Evolutionary conservation across 2,329 filamentous ascomycete species (phyloP), one percentile per base, ranked within the genome.

Genomic region (Pyrenochaeta sp.): DNA sequence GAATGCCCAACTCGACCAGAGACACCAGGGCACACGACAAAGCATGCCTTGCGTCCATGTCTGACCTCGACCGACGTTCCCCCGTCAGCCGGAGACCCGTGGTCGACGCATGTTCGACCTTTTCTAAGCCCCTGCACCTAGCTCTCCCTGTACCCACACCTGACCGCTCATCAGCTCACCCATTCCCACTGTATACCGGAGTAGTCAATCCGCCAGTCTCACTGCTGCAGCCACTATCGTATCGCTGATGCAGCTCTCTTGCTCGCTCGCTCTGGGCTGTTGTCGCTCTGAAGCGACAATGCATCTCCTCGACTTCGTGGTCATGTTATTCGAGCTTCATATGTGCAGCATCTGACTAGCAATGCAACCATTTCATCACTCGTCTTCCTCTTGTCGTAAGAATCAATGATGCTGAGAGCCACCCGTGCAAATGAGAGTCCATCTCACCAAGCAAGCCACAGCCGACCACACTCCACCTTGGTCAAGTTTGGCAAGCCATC

Each of bases 61-160:
- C 30, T 54, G 22, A 56, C 59, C 39, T 8, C 5, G 9, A 27
- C 24, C 22, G 4, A 27, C 5, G 7, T 15, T 3, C 39, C 2
- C 25, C 32, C n/a, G 28, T 50, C 50, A 55, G 46, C 45, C 50
- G 30, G 28, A 51, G 36, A 42, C n/a, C 19, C 25, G 37, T 37
- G 27, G 24, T 44, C 19, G 46, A 56, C 58, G 55, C 65, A 62
- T 66, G 56, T 62, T 61, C 54, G 52, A 63, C 59, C 56, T 42
- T 56, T 54, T 53, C 58, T 40, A 50, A 44, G 52, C 57, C 39
- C 54, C 64, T 64, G 65, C 65, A 61, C 55, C 63, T 67, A 64
- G 51, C 36, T 36, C 30, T 60, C 19, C 19, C 19, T 45, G 50
- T 45, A 24, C 45, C 28, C 45, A 9, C 28, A 15, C 19, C 45